Evolutionary conservation across 2,329 filamentous ascomycete species (phyloP).

Genomic region (Aspergillus neotritici): DNA sequence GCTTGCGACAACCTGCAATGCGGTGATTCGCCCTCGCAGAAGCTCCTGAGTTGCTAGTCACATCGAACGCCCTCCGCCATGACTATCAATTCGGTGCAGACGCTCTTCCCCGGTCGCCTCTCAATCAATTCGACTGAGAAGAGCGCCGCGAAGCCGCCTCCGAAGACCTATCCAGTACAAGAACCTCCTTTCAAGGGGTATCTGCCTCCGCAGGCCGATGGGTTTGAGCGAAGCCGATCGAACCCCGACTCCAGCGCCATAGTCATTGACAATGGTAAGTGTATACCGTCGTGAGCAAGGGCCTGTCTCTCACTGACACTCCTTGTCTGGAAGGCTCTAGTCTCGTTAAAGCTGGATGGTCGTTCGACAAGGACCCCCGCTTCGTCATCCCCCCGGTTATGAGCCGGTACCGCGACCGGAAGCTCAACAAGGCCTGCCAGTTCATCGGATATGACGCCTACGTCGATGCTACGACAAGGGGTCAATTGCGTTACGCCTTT

Average conservation of each 20-base stretch:
- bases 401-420: slow-evolving; percentile 92
- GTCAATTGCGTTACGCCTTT: slow-evolving; percentile 85
- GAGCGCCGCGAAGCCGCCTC: slow-evolving; percentile 50
- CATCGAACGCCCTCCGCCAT: slow-evolving; percentile 28
- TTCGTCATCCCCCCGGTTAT: slow-evolving; percentile 81
- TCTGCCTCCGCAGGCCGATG: slow-evolving; percentile 57
- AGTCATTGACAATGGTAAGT: slow-evolving; percentile 91
- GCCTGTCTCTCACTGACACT: background rate
- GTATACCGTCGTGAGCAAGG: background rate
- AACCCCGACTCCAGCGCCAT: slow-evolving; percentile 64
- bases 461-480: slow-evolving; percentile 84
- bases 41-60: slow-evolving; percentile 14
- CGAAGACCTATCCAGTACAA: slow-evolving; percentile 49
- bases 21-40: slow-evolving; percentile 12
- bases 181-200: slow-evolving; percentile 59
- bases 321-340: slow-evolving; percentile 64
- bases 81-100: slow-evolving; percentile 40
- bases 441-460: slow-evolving; percentile 93
- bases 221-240: slow-evolving; percentile 62
- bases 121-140: slow-evolving; percentile 40
- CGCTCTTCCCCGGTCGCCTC: slow-evolving; percentile 33
- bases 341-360: slow-evolving; percentile 88
- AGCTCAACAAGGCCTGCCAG: slow-evolving; percentile 82
- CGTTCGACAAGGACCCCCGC: slow-evolving; percentile 77
- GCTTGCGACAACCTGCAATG: slow-evolving; percentile 15